phyloP scores from a whole-genome alignment of 176 grass and related monocot genomes.

The Saccharum spontaneum region DNA sequence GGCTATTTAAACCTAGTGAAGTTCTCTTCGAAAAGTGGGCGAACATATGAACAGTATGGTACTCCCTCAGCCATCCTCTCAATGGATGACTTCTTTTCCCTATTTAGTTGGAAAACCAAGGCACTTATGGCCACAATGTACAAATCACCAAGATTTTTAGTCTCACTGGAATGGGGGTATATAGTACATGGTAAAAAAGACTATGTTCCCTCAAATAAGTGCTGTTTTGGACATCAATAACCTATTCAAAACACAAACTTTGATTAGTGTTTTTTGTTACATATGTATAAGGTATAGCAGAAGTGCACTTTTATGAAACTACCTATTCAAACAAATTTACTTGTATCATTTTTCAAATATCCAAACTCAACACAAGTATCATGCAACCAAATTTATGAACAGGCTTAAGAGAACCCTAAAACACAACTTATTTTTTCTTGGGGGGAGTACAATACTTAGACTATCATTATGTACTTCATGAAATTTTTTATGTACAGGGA shows the following conservation, averaged over 20 bases:
- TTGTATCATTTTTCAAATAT: not conserved
- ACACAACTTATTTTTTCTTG: not conserved
- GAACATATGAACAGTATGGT: not conserved
- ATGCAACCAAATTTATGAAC: not conserved
- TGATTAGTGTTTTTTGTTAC: not conserved
- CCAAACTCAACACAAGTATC: not conserved
- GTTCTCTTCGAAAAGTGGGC: not conserved
- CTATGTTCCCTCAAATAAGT: not conserved
- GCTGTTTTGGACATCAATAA: not conserved
- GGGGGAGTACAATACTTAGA: not conserved
- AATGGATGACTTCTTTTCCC: not conserved
- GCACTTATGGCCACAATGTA: not conserved
- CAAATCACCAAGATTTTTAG: not conserved
- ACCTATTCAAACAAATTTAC: not conserved
- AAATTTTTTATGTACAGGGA: not conserved
- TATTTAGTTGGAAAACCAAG: not conserved
- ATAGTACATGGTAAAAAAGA: not conserved
- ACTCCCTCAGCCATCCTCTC: not conserved
- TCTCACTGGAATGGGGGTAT: not conserved
- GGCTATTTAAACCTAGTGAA: not conserved
- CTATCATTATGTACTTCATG: not conserved
- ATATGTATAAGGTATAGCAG: not conserved
- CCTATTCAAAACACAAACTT: not conserved
- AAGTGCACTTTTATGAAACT: not conserved
- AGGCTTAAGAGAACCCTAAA: not conserved